Evolutionary conservation across 768 basidiomycete species (phyloP).

Genomic region (Exsudoporus frostii): DNA sequence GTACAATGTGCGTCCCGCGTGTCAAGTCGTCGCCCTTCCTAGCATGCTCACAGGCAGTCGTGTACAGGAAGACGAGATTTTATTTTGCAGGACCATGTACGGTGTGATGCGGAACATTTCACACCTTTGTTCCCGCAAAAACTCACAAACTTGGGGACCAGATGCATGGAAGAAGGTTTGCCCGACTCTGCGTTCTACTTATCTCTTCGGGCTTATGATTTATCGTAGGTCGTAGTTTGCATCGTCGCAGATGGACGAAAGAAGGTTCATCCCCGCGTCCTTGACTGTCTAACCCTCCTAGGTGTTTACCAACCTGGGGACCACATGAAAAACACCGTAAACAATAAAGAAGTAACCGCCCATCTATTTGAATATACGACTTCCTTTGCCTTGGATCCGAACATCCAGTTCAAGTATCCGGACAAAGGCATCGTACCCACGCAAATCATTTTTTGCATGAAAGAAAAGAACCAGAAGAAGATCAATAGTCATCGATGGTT

Average conservation of each 20-base stretch:
- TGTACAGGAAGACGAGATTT: conserved; percentile 75
- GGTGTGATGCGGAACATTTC: conserved; percentile 91
- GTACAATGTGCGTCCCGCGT: conserved; percentile 75
- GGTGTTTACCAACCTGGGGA: conserved; percentile 84
- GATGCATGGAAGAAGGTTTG: conserved; percentile 93
- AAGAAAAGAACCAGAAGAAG: conserved; percentile 95
- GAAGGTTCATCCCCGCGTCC: conserved; percentile 77
- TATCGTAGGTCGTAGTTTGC: conserved; percentile 77
- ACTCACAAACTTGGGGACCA: conserved; percentile 92
- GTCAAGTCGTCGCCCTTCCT: background rate
- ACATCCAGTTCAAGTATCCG: conserved; percentile 81
- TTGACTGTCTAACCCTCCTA: conserved; percentile 86
- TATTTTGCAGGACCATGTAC: conserved; percentile 91
- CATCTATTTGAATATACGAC: conserved; percentile 87
- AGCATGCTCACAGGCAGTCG: conserved; percentile 9
- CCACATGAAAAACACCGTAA: conserved; percentile 61
- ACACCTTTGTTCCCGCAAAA: conserved; percentile 79
- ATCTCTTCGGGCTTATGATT: background rate
- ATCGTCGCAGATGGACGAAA: conserved; percentile 88
- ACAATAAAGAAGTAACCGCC: conserved; percentile 68
- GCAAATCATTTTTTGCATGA: conserved; percentile 90
- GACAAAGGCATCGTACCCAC: conserved; percentile 93
- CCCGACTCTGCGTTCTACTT: background rate
- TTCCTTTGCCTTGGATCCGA: conserved; percentile 73
- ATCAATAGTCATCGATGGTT: conserved; percentile 98